Base-by-base conservation (phyloP, 2,329 filamentous ascomycete genomes). In the Ceratocystis huliohia region DNA sequence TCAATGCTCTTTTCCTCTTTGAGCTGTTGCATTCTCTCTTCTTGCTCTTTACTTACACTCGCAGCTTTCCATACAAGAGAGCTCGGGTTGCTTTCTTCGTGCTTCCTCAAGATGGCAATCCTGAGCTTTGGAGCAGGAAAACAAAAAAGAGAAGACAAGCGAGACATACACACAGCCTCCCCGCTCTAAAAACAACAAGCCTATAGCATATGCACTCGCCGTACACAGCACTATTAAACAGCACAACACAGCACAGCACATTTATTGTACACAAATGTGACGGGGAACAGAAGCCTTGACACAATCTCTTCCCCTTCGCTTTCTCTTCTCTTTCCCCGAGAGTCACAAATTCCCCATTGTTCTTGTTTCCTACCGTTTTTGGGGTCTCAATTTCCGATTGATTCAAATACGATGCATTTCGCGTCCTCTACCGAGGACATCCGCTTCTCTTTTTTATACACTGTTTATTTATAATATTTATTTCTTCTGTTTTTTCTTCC, bases 281-380 rank as follows among this genome's bases (percentile, higher is more conserved):
- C n/a, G 48, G 37, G 48, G 48, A 22, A 22, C 20, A 7, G 48
- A 50, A 50, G 37, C 20, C 48, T 50, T 50, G 48, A 22, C 48
- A 41, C n/a, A 20, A 25, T 25, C n/a, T 20, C 48, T 10, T 20
- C 48, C 48, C 17, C 17, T 22, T 22, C 13, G 45, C 45, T 22
- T 50, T 50, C 48, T 50, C n/a, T 22, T 50, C 48, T 50, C n/a
- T 25, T 50, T 5, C 48, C 48, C 48, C 48, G 48, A 50, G 48
- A 50, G 48, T 50, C 22, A 50, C 7, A 50, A 50, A 50, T 25
- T 50, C 48, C 48, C 22, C 48, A 50, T 20, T 22, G 48, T 50
- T 50, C n/a, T 22, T 50, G 48, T 61, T 61, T 61, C 56, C n/a
- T 41, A 30, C n/a, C 28, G 13, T 61, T 61, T 56, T 61, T 41